These are phyloP conservation scores for Rhizopus stolonifer DNA, from an alignment of 371 early-diverging fungal genomes.

Conservation along the genomic window DNA sequence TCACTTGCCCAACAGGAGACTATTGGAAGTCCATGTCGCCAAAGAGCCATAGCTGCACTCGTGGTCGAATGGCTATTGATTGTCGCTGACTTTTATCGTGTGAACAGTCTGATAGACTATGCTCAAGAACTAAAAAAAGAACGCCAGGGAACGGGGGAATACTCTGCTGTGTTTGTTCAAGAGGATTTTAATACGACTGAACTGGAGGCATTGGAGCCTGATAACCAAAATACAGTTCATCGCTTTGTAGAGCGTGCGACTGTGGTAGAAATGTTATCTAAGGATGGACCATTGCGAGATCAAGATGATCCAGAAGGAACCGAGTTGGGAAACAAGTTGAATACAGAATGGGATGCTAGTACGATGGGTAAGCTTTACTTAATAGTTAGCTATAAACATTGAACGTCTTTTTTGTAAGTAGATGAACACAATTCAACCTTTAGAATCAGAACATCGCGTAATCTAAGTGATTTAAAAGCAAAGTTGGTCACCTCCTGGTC, in stretches of 20 bases:
- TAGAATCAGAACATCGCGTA: slow-evolving; percentile 49
- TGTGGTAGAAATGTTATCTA: slow-evolving; percentile 40
- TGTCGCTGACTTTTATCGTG: slow-evolving; percentile 40
- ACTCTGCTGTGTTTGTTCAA: slow-evolving; percentile 31
- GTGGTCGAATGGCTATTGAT: slow-evolving; percentile 55
- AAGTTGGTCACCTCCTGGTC: slow-evolving; percentile 44
- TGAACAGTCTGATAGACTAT: slow-evolving; percentile 30
- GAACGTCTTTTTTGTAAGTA: slow-evolving; percentile 3
- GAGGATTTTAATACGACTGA: slow-evolving; percentile 12
- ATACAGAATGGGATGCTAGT: slow-evolving; percentile 40
- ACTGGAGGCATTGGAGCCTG: slow-evolving; percentile 32
- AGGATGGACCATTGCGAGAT: slow-evolving; percentile 43
- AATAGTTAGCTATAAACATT: too few relatives aligned
- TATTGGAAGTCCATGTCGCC: slow-evolving; percentile 41
- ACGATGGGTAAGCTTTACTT: slow-evolving; percentile 32
- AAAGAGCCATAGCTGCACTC: slow-evolving; percentile 59
- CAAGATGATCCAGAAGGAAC: slow-evolving; percentile 48
- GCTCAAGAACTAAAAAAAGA: slow-evolving; percentile 30
- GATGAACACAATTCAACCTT: slow-evolving; percentile 40
- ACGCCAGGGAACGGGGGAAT: slow-evolving; percentile 34
- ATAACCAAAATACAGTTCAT: slow-evolving; percentile 24
- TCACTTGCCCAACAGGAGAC: slow-evolving; percentile 32
- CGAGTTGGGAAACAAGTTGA: slow-evolving; percentile 44
- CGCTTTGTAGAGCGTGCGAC: slow-evolving; percentile 32
- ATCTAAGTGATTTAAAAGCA: slow-evolving; percentile 47